Base-by-base conservation (phyloP, 2,329 filamentous ascomycete genomes). In the Penicillium polonicum region DNA sequence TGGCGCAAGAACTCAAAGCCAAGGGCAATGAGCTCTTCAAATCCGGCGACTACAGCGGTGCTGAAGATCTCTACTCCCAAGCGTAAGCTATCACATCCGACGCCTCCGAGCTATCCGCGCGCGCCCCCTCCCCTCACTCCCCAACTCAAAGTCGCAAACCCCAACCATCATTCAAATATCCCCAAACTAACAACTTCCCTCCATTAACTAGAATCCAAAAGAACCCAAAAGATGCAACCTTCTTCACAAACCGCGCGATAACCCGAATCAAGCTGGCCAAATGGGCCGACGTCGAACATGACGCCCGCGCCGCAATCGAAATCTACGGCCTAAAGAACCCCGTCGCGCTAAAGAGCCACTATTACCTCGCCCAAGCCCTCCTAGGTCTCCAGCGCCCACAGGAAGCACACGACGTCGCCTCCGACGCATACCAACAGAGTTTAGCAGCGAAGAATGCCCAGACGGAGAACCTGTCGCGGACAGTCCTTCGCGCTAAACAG, bases 211-310 rank as follows among this genome's bases (percentile, higher is more conserved):
- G 88, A 41, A 92, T 96, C 66, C 85, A 89, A 67, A 85, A 87
- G 70, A 90, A 96, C 74, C 83, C 89, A 4, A 83, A 80, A 55
- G 94, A 96, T 71, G 85, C 89, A 1, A 81, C 88, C 31, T 83
- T 96, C 50, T 97, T 92, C 77, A 93, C 91, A 39, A 97, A 97
- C 77, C 90, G 92, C 53, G 90, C 92, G 51, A 89, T 96, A 77
- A 87, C 89, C 4, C 85, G 92, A 41, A 80, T 94, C 58, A 90
- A 89, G 75, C 83, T 96, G 23, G 78, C 82, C 59, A 80, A 85
- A 66, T 95, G 88, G 85, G 83, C 90, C 31, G 86, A 82, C 10
- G 91, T 88, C 48, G 87, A 94, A 62, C 79, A 85, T 59, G 92
- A 97, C 75, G 93, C 92, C 70, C 76, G 88, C 52, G 80, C 85